Conservation (phyloP, 2,329 filamentous ascomycete species). For the Sordariomycetes sp. region DNA sequence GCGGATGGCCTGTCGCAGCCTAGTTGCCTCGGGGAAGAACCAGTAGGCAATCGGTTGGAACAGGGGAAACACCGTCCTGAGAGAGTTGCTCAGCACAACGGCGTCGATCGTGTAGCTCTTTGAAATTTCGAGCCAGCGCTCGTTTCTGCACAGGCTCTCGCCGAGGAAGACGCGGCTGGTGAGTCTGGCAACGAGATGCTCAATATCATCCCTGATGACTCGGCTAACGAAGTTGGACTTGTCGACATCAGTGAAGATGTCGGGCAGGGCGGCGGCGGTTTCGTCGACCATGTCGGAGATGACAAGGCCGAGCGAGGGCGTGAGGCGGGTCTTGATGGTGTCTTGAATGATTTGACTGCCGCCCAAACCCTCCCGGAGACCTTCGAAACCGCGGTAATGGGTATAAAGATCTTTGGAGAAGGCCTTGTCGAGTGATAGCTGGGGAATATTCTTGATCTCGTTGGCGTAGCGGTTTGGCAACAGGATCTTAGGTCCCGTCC, state of each 20-base stretch:
- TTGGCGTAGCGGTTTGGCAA: constrained; percentile 2
- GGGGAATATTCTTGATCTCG: background rate
- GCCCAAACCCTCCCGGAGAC: background rate
- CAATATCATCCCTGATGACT: background rate
- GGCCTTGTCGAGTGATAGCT: background rate
- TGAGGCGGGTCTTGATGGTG: background rate
- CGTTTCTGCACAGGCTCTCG: constrained; percentile 27
- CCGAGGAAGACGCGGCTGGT: constrained; percentile 29
- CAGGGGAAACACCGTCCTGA: too few species aligned
- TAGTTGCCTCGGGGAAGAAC: constrained; percentile 32
- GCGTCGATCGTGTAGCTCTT: constrained; percentile 32
- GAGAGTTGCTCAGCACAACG: constrained; percentile 14
- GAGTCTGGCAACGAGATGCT: constrained; percentile 8
- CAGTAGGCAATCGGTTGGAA: too few species aligned
- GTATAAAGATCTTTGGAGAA: constrained; percentile 1
- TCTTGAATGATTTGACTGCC: constrained; percentile 1
- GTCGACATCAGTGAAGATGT: background rate
- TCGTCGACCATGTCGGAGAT: constrained; percentile 1
- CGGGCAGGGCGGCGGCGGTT: background rate
- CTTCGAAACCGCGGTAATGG: background rate
- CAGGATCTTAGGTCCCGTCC: constrained; percentile 1
- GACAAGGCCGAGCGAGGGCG: constrained; percentile 1
- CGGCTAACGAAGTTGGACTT: background rate
- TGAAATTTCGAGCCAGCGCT: constrained; percentile 34
- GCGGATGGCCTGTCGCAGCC: constrained; percentile 21